Evolutionary conservation across 192 early-diverging fungal species (phyloP), one percentile per base, ranked within the genome.

Genomic region (Spizellomyces sp.): DNA sequence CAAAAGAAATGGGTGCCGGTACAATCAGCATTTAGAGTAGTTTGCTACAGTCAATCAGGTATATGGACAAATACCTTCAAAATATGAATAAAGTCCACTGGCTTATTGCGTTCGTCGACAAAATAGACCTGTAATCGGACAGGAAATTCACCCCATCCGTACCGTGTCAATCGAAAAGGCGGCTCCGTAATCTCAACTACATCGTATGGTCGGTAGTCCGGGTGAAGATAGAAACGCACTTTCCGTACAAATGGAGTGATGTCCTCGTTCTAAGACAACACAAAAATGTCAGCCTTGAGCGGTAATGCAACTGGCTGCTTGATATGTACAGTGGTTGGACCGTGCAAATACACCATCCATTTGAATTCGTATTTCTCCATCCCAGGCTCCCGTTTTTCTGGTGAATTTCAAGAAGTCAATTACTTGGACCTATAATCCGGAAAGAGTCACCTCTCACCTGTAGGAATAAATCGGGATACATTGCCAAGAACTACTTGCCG

Each of bases 71-170:
- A 73, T 79, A 92, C 89, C 77, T 89, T 91, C 12, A 97, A 64
- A 52, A 86, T 77, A 69, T 94, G 93, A 15, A 94, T 89, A 12
- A 98, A 70, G 66, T 96, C 92, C 6, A 95, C 84, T 1, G 92
- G 87, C 69, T 94, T 95, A 78, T 96, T 96, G 44, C 87, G 77
- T 17, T 81, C 81, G 78, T 98, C 94, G 8, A 80, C 81, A 79
- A 98, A 96, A 68, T 86, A 89, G 15, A 98, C 54, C 62, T 93
- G 89, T 14, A 95, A 76, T 36, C 92, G 86, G 55, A 96, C 82
- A 17, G 94, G 93, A 59, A 94, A 95, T 77, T 98, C 96, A 44
- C 96, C 96, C 94, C 95, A 98, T 0, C 95, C 96, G 71, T 87
- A 90, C n/a, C 94, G 86, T 14, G 90, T 93, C 62, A 98, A 72